Percentiles rank a stretch among this genome's conserved stretches.
Evolutionary conservation across 805 yeast genomes (phyloP).

Genomic region (Phaffomyces thermotolerans): DNA sequence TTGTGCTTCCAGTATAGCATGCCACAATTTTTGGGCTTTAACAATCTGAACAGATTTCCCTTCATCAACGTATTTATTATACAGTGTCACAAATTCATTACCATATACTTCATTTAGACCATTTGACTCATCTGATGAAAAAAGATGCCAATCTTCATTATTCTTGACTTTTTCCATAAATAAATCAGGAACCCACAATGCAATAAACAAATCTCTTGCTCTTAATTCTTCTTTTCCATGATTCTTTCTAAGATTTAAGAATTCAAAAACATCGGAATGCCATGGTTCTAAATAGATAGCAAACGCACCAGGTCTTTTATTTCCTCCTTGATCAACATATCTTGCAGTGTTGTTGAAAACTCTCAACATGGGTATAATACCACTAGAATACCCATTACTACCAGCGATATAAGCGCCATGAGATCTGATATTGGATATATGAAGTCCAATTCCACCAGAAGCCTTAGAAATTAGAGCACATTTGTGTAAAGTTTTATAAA

Average conservation of each 20-base stretch:
- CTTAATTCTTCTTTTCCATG: slow-evolving; percentile 94
- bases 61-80: slow-evolving; percentile 64
- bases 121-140: slow-evolving; percentile 85
- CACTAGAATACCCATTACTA: slow-evolving; percentile 88
- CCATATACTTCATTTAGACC: slow-evolving; percentile 84
- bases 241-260: slow-evolving; percentile 81
- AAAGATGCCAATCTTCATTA: slow-evolving; percentile 78
- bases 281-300: slow-evolving; percentile 94
- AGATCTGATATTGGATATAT: slow-evolving; percentile 80
- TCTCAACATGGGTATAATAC: slow-evolving; percentile 89
- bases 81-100: slow-evolving; percentile 68
- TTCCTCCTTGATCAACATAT: slow-evolving; percentile 97
- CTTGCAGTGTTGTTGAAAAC: slow-evolving; percentile 95
- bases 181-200: slow-evolving; percentile 91
- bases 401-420: slow-evolving; percentile 90
- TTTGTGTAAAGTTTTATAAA: slow-evolving; percentile 80
- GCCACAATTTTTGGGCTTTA: slow-evolving; percentile 92
- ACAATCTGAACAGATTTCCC: slow-evolving; percentile 59
- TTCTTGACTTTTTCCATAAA: slow-evolving; percentile 86
- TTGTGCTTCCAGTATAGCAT: slow-evolving; percentile 83
- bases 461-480: slow-evolving; percentile 89
- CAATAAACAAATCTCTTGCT: slow-evolving; percentile 90
- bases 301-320: slow-evolving; percentile 96
- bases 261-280: slow-evolving; percentile 90
- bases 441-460: slow-evolving; percentile 94